Evolutionary conservation across 768 basidiomycete species (phyloP), one percentile per base, ranked within the genome.

Genomic region (Tricholoma furcatifolium): DNA sequence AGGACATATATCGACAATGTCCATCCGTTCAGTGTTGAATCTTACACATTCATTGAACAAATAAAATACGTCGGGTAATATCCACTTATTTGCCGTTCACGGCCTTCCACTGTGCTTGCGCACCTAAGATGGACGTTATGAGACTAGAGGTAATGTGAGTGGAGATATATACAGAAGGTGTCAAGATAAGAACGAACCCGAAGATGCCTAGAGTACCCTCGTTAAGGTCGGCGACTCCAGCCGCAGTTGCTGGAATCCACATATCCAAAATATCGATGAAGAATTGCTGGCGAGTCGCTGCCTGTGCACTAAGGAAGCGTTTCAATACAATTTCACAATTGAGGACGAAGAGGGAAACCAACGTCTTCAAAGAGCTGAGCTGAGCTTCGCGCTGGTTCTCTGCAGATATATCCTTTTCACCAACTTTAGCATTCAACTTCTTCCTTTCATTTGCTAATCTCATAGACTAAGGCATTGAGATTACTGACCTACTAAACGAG

Each of bases 161-260:
- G 3, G 10, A 32, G 24, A 7, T 42, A 34, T 6, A 43, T 21
- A n/a, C n/a, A 42, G 31, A 61, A 9, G 42, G 42, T n/a, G 34
- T 14, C 24, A 46, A 5, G 42, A 46, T 43, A 39, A 50, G 49
- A 42, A 67, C 64, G 43, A 55, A 96, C 92, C 96, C 97, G 57
- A 91, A 78, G 53, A 91, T 74, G 50, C 97, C 96, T 24, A 96
- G 71, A 17, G 82, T 63, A 21, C 96, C 95, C 55, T 98, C 97
- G 64, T 88, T 92, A 58, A 95, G 61, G 59, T 81, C 79, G 57
- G 85, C 77, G 47, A 90, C 72, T 14, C 88, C 91, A 36, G 94
- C 78, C 53, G 81, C 87, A 17, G 87, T 85, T 6, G 93, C 89
- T 5, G 97, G 97, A 61, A 95, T 84, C 85, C 88, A 95, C 53